Conservation (phyloP, 495 filamentous ascomycete genomes). For the Penicillium riverlandense region DNA sequence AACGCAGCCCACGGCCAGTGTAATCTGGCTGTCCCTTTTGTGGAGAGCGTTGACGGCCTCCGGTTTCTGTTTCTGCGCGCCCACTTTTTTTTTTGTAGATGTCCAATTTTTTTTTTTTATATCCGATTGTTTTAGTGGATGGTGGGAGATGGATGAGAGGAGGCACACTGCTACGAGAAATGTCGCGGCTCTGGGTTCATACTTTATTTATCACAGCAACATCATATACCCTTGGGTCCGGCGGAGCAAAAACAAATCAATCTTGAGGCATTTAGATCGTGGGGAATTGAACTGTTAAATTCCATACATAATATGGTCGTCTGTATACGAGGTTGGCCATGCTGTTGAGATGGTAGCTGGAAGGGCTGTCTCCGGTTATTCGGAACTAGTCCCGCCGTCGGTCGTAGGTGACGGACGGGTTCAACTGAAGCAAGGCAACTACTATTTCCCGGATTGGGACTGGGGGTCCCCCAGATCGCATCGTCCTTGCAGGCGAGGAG, state of each 20-base stretch:
- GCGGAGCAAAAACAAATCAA: constrained; percentile 13
- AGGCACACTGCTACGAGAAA: too few relatives aligned
- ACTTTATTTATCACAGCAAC: constrained; percentile 2
- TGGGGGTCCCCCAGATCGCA: too few relatives aligned
- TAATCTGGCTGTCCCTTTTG: not conserved
- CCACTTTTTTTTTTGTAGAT: constrained; percentile 1
- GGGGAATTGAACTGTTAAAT: constrained; percentile 15
- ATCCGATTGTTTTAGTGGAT: not conserved
- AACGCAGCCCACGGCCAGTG: not conserved
- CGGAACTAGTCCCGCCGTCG: too few relatives aligned
- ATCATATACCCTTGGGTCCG: constrained; percentile 31
- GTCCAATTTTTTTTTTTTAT: not conserved
- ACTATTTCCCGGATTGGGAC: too few relatives aligned
- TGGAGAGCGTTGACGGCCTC: not conserved
- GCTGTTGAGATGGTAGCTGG: too few relatives aligned
- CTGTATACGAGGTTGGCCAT: too few relatives aligned
- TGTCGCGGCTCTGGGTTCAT: too few relatives aligned
- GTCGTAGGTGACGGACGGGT: too few relatives aligned
- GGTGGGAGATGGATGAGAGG: not conserved
- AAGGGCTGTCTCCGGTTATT: too few relatives aligned
- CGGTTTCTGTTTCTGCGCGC: constrained; percentile 2
- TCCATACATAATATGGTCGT: constrained; percentile 9
- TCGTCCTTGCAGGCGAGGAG: too few relatives aligned
- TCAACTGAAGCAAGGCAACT: too few relatives aligned
- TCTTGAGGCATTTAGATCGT: constrained; percentile 14